These are phyloP conservation scores for Exophiala alcalophila DNA, from an alignment of 2,329 filamentous ascomycete genomes.

Conservation along the genomic window DNA sequence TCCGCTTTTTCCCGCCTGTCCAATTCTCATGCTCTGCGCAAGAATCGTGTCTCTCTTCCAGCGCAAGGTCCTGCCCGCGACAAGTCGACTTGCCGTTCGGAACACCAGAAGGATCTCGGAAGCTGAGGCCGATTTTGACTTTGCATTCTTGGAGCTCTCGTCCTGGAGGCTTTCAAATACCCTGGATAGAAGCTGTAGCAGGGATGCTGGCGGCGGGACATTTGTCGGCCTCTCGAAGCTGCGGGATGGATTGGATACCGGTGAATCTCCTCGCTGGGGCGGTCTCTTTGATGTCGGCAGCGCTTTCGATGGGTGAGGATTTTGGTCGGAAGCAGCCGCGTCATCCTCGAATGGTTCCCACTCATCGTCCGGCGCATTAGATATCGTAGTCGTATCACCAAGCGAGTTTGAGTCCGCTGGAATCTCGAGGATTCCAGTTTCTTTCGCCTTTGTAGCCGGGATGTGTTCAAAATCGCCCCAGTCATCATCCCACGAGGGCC, in stretches of 20 bases:
- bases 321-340: constrained; percentile 7
- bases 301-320: not conserved
- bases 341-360: constrained; percentile 55
- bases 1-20: constrained; percentile 65
- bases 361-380: constrained; percentile 45
- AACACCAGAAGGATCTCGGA: constrained; percentile 25
- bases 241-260: constrained; percentile 1
- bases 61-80: constrained; percentile 78
- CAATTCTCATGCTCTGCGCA: constrained; percentile 83
- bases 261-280: constrained; percentile 24
- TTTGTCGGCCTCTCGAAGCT: constrained; percentile 66
- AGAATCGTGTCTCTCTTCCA: constrained; percentile 89
- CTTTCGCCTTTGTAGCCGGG: not conserved
- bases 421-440: not conserved
- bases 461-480: constrained; percentile 46
- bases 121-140: constrained; percentile 12
- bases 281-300: constrained; percentile 20
- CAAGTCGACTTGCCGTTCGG: constrained; percentile 69
- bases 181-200: constrained; percentile 72
- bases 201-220: constrained; percentile 79
- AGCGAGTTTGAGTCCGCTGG: not conserved
- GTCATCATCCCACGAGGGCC: constrained; percentile 36
- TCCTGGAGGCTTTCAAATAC: constrained; percentile 52
- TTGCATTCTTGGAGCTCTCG: not conserved
- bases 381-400: not conserved